phyloP scores from a whole-genome alignment of 768 basidiomycete species.

The Mycena floridula region DNA sequence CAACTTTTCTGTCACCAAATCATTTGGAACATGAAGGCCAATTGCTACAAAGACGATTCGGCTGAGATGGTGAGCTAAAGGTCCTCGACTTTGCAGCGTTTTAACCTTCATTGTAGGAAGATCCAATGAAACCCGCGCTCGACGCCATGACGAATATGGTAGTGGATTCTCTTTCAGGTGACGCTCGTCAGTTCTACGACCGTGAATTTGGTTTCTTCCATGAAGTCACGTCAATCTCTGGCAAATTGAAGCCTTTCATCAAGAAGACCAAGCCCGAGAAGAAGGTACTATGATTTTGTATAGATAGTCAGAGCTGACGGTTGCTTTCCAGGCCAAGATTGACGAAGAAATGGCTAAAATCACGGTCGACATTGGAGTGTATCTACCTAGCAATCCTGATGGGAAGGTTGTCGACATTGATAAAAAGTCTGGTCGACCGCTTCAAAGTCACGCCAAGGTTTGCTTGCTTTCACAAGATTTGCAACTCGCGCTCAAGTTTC shows the following conservation, averaged over 20 bases:
- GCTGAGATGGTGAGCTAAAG: conserved; percentile 64
- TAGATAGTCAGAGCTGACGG: no score
- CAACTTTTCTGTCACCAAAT: conserved; percentile 99
- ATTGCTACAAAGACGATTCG: conserved; percentile 88
- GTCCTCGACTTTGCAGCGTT: background rate
- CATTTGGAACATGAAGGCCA: conserved; percentile 99
- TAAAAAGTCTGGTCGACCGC: conserved; percentile 89
- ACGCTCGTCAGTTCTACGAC: conserved; percentile 85
- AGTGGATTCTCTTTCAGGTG: conserved; percentile 81
- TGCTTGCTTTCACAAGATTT: conserved; percentile 3
- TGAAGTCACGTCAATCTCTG: conserved; percentile 96
- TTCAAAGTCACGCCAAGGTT: conserved; percentile 98
- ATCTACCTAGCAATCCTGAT: conserved; percentile 95
- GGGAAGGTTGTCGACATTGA: conserved; percentile 96
- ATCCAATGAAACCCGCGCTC: conserved; percentile 94
- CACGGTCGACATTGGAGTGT: conserved; percentile 88
- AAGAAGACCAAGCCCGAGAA: conserved; percentile 95
- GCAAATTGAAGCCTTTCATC: conserved; percentile 94
- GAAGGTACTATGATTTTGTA: conserved; percentile 50
- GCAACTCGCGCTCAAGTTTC: background rate
- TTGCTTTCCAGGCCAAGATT: conserved; percentile 79
- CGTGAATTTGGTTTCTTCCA: conserved; percentile 94
- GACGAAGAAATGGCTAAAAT: conserved; percentile 99
- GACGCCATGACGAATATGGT: conserved; percentile 80
- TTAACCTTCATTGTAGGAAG: conserved; percentile 50